Evolutionary conservation across 2,329 filamentous ascomycete genomes (phyloP).

Genomic region (Penicillium sp.): DNA sequence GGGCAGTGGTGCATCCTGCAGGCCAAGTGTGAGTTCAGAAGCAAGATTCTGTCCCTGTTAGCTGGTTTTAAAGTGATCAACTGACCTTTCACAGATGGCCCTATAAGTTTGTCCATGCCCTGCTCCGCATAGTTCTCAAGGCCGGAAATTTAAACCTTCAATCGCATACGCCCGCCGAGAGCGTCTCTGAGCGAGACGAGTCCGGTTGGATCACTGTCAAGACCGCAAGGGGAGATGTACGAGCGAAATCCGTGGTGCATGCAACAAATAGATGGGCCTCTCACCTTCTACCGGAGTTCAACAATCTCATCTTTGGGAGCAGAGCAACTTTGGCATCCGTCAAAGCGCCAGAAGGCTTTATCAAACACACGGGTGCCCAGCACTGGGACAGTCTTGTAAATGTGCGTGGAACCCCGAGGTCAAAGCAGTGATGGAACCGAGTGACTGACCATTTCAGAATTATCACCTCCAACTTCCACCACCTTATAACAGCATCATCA

Average conservation of each 20-base stretch:
- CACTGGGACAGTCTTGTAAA: slow-evolving; percentile 1
- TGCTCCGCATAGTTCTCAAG: background rate
- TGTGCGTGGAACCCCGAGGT: background rate
- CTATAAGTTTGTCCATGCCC: background rate
- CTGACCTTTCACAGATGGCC: background rate
- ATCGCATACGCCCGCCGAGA: background rate
- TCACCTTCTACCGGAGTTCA: background rate
- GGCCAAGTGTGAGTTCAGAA: background rate
- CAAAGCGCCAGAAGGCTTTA: background rate
- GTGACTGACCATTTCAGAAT: background rate
- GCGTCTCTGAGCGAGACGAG: background rate
- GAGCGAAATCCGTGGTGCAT: background rate
- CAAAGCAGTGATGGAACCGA: no score
- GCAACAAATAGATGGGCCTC: background rate
- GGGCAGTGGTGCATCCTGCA: background rate
- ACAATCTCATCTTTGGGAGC: background rate
- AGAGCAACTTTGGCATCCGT: background rate
- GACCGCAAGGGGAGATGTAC: background rate
- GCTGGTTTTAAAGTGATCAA: no score
- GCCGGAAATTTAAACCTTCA: background rate
- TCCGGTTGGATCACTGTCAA: background rate
- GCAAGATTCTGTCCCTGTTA: background rate
- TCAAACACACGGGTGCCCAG: background rate
- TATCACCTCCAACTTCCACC: slow-evolving; percentile 1
- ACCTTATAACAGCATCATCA: background rate